These are phyloP conservation scores for Lepiota brunneoincarnata DNA, from an alignment of 768 basidiomycete species.

Conservation along the genomic window DNA sequence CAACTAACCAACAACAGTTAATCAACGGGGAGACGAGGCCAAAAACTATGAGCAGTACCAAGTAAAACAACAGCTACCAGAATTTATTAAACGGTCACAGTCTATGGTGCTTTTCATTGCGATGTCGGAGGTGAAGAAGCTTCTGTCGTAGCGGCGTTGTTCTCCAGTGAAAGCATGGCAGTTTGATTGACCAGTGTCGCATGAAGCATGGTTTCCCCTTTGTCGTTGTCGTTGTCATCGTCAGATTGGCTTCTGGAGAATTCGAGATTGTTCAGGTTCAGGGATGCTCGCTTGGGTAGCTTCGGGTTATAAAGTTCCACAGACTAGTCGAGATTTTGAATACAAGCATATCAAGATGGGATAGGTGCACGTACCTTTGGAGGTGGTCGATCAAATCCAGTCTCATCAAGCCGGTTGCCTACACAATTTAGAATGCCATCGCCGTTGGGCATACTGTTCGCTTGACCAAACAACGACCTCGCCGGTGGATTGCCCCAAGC, in stretches of 20 bases:
- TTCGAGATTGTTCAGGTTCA: constrained; percentile 19
- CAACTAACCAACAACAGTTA: constrained; percentile 6
- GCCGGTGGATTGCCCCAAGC: constrained; percentile 67
- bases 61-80: not conserved
- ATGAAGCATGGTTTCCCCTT: constrained; percentile 24
- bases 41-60: not conserved
- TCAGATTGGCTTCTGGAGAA: constrained; percentile 22
- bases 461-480: constrained; percentile 49
- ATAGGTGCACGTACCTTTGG: constrained; percentile 34
- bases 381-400: constrained; percentile 43
- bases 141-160: not conserved
- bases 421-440: constrained; percentile 20
- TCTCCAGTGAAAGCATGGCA: constrained; percentile 30
- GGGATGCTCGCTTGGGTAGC: constrained; percentile 21
- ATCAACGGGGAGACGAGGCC: not conserved
- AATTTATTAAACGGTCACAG: not conserved
- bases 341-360: not conserved
- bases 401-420: constrained; percentile 38
- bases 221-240: constrained; percentile 20
- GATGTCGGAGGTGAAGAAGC: not conserved
- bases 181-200: constrained; percentile 36
- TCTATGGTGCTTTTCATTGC: not conserved
- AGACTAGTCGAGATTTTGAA: constrained; percentile 17
- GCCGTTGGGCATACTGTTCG: constrained; percentile 26
- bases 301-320: constrained; percentile 36